These are phyloP conservation scores for Hemileccinum impolitum DNA, from an alignment of 768 basidiomycete genomes.

Conservation along the genomic window DNA sequence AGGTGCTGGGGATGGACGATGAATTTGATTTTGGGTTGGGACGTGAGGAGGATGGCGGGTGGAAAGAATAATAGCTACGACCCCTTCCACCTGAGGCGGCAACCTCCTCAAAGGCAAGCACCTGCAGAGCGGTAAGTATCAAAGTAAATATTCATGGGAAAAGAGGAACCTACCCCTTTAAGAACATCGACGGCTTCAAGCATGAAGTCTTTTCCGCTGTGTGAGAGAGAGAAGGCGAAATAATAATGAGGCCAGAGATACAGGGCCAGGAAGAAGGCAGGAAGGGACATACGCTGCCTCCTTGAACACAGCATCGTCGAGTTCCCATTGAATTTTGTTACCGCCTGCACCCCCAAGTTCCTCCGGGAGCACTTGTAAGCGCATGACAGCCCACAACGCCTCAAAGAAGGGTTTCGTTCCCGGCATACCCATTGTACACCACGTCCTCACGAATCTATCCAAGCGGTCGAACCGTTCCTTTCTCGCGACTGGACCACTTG, in stretches of 20 bases:
- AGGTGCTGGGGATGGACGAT: slow-evolving; percentile 32
- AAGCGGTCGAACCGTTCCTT: slow-evolving; percentile 78
- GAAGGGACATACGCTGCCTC: slow-evolving; percentile 77
- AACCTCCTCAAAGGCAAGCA: slow-evolving; percentile 75
- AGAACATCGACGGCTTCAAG: slow-evolving; percentile 84
- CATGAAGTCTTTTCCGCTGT: slow-evolving; percentile 92
- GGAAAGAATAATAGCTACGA: slow-evolving; percentile 33
- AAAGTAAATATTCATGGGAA: slow-evolving; percentile 10
- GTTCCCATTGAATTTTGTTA: slow-evolving; percentile 78
- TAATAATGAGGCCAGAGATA: slow-evolving; percentile 12
- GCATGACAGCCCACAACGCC: slow-evolving; percentile 70
- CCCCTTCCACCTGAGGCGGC: slow-evolving; percentile 32
- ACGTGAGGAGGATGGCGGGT: slow-evolving; percentile 42
- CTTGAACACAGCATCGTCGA: slow-evolving; percentile 92
- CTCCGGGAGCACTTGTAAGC: slow-evolving; percentile 77
- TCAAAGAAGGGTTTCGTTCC: slow-evolving; percentile 82
- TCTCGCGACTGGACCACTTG: slow-evolving; percentile 57
- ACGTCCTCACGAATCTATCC: slow-evolving; percentile 69
- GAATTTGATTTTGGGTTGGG: slow-evolving; percentile 57
- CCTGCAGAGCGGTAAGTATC: slow-evolving; percentile 30
- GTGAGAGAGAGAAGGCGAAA: slow-evolving; percentile 14
- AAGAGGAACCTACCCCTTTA: slow-evolving; percentile 67
- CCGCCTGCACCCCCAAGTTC: slow-evolving; percentile 77
- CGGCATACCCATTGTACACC: slow-evolving; percentile 86
- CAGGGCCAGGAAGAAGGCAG: slow-evolving; percentile 4